Evolutionary conservation across 208 protist genomes (phyloP), one percentile per base, ranked within the genome.

Genomic region (Leishmania mexicana): DNA sequence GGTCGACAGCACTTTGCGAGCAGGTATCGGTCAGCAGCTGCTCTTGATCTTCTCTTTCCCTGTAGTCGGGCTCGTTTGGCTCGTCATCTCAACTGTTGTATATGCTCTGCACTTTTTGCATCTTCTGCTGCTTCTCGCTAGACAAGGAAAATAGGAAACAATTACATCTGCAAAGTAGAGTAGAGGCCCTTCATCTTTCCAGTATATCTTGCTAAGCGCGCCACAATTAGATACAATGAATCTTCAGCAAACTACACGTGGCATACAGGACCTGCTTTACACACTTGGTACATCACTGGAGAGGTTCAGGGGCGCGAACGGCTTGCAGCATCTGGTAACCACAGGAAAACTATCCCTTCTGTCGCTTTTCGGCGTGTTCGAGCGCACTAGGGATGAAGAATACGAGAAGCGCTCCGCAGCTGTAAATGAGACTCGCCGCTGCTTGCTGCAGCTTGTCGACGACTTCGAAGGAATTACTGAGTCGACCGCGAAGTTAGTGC

Each of bases 291-390:
- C 81, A 1, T 88, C 90, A 17, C 76, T 96, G 68, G 80, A 91
- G 15, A 80, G 85, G 57, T 94, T 93, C 77, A 88, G 85, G 21
- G 86, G 87, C 2, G 64, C 79, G 17, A 84, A 90, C 49, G 87
- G 87, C 10, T 51, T 93, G 24, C 79, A 85, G 19, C 85, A 80
- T 47, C 35, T 95, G 0, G 58, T 94, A 21, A 83, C 72, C 0
- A 82, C 88, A 3, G 88, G 87, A 3, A 90, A 89, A 67, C 83
- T 95, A 13, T 93, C 91, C 1, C 45, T 92, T 21, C 83, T 93
- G 2, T 91, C 87, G 8, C 86, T 90, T 73, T 80, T 96, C 21
- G 89, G 89, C 1, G 87, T 90, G 40, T 94, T 94, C 80, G 87
- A 93, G 72, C 78, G 88, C 77, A 93, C 88, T 7, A 76, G 76